phyloP scores from a whole-genome alignment of 192 early-diverging fungal genomes.

The Coemansia sp. region DNA sequence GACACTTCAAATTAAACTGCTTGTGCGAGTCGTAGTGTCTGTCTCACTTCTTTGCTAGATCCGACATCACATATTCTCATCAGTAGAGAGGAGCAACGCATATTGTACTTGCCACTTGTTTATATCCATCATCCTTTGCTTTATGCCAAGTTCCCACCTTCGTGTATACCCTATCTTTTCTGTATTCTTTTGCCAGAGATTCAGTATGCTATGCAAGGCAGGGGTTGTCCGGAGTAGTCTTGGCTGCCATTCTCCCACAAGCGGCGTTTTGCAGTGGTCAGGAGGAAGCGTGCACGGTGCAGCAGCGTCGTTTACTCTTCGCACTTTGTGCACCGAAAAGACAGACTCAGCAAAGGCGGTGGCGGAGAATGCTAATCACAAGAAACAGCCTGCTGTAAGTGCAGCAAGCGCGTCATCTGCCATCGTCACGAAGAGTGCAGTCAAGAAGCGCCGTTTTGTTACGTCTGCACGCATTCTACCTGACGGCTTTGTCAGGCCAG shows the following conservation, averaged over 20 bases:
- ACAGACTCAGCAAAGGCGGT: conserved; percentile 10
- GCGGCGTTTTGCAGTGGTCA: background rate
- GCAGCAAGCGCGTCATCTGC: background rate
- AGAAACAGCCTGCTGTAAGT: background rate
- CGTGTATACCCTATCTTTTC: too few relatives aligned
- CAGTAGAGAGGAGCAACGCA: background rate
- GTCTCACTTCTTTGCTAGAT: background rate
- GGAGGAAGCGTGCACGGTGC: background rate
- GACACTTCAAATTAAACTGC: background rate
- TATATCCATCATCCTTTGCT: background rate
- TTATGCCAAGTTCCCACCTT: background rate
- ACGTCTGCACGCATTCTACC: conserved; percentile 35
- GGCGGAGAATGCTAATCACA: background rate
- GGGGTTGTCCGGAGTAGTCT: conserved; percentile 1
- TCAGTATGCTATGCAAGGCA: conserved; percentile 1
- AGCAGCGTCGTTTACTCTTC: conserved; percentile 15
- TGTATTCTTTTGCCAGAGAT: background rate
- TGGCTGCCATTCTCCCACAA: background rate
- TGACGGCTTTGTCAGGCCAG: conserved; percentile 34
- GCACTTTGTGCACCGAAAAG: conserved; percentile 29
- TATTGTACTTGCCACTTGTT: background rate
- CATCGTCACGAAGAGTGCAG: conserved; percentile 10
- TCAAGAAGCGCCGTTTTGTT: conserved; percentile 22
- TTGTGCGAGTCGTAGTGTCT: background rate
- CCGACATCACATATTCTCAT: background rate